Conservation (phyloP, 768 basidiomycete species). For the Boletus huronensis region DNA sequence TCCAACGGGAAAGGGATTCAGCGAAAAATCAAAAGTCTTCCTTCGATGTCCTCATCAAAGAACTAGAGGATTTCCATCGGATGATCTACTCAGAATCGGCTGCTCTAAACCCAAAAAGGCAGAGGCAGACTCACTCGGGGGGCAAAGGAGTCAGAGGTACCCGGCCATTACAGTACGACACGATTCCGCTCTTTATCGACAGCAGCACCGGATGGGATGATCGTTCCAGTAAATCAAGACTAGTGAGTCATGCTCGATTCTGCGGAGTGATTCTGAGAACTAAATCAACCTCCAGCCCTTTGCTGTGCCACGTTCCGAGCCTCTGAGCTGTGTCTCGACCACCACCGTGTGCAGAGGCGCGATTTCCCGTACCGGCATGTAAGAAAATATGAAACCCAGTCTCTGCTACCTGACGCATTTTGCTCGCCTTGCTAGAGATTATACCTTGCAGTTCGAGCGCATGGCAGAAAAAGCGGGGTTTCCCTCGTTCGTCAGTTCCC, state of each 20-base stretch:
- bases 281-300: neutral
- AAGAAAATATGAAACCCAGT: neutral
- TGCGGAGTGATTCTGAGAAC: neutral
- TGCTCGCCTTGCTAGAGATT: slow-evolving; percentile 1
- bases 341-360: slow-evolving; percentile 4
- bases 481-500: neutral
- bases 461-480: slow-evolving; percentile 1
- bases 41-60: slow-evolving; percentile 9
- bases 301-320: neutral
- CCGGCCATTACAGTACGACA: slow-evolving; percentile 1
- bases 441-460: slow-evolving; percentile 2
- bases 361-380: slow-evolving; percentile 5
- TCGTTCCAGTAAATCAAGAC: slow-evolving; percentile 3
- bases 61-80: slow-evolving; percentile 5
- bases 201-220: neutral
- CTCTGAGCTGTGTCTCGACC: neutral
- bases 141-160: neutral
- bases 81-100: neutral
- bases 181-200: neutral
- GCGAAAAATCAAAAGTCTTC: slow-evolving; percentile 5
- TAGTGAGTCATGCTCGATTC: slow-evolving; percentile 1
- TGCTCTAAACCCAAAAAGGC: neutral
- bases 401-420: neutral
- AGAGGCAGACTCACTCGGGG: neutral
- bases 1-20: slow-evolving; percentile 10